Conservation (phyloP, 768 basidiomycete species). For the Leccinum ochraceum region DNA sequence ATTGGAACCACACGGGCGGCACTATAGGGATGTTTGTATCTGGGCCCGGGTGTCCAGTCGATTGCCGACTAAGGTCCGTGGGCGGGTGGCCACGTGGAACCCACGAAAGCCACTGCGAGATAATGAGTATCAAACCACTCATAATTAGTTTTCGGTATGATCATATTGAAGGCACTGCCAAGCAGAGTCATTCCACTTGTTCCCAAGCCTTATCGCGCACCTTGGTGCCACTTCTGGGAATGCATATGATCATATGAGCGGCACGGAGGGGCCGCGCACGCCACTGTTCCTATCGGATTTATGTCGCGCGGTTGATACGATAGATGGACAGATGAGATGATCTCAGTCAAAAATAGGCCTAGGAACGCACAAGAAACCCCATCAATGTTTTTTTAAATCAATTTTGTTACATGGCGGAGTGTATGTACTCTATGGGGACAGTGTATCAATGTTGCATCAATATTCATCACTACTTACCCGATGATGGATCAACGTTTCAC, state of each 20-base stretch:
- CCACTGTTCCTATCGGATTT: neutral
- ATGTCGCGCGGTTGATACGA: neutral
- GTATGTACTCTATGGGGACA: too few species aligned
- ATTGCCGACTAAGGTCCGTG: neutral
- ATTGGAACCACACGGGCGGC: slow-evolving; percentile 4
- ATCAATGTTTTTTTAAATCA: neutral
- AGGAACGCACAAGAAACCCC: neutral
- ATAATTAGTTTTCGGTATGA: too few species aligned
- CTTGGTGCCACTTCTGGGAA: neutral
- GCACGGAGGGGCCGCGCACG: neutral
- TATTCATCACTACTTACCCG: neutral
- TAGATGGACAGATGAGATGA: neutral
- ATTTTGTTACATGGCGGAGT: too few species aligned
- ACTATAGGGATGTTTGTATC: neutral
- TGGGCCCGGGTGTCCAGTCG: neutral
- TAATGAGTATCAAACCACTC: neutral
- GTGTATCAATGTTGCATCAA: too few species aligned
- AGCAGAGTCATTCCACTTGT: neutral
- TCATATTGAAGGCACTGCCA: neutral
- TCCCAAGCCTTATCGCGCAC: slow-evolving; percentile 3
- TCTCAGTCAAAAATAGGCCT: neutral
- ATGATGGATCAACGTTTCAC: neutral
- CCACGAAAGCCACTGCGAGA: neutral
- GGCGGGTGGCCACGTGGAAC: slow-evolving; percentile 3
- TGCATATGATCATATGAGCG: neutral